Evolutionary conservation across 768 basidiomycete genomes (phyloP), one percentile per base, ranked within the genome.

Genomic region (Trametes villosa): DNA sequence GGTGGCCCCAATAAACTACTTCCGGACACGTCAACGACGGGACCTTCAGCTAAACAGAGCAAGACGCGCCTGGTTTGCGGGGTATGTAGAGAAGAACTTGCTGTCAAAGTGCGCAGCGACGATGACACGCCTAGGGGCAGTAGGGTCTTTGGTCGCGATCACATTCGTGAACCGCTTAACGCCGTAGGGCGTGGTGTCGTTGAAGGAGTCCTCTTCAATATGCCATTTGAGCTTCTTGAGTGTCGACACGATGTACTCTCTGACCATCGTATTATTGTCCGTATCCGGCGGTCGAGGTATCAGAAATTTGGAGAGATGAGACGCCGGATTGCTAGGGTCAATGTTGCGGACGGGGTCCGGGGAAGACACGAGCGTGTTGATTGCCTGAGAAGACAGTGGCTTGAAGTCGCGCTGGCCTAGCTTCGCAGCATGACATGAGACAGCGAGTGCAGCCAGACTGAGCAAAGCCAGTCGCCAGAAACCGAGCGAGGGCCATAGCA

Each of bases 61-160:
- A 29, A 17, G 22, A 71, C 79, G 59, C 68, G 92, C 94, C 78
- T 92, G 88, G 70, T 92, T 91, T 36, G 83, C 73, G 5, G 92
- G 91, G 58, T 80, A 87, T 1, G 71, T 73, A 0, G 87, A 77
- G 66, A 89, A 95, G 75, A 85, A 96, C 77, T 97, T 97, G 75
- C 91, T 93, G 72, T 98, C 96, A 67, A 87, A 94, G 70, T 98
- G 96, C 7, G 96, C 97, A 6, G 97, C 81, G n/a, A 99, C 72
- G 17, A 96, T 80, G 33, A 99, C 80, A 62, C 92, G 87, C 45
- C 92, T 76, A 1, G 88, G 77, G 0, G 97, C 96, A 18, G 76
- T 72, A n/a, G 92, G 91, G 70, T 98, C 90, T 72, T 97, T 97
- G 12, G 97, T 98, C 31, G 94, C 96, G 64, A 98, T 88, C 50